Conservation (phyloP, 2,329 filamentous ascomycete species). For the Penicillium sp. region DNA sequence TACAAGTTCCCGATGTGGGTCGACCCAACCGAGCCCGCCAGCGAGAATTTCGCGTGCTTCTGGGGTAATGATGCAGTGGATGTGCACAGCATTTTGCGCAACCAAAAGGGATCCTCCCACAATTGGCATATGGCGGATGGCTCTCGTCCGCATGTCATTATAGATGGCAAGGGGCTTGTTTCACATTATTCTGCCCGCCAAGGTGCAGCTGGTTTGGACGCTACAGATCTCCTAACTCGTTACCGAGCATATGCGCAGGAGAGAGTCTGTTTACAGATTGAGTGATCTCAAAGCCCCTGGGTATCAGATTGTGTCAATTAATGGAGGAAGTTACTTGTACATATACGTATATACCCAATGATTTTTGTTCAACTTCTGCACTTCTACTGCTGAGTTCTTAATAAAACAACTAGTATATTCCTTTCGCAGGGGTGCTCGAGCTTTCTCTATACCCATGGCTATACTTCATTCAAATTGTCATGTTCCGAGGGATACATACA, state of each 20-base stretch:
- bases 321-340: neutral
- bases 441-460: neutral
- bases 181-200: conserved; percentile 54
- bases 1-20: conserved; percentile 51
- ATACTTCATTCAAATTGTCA: neutral
- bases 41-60: conserved; percentile 55
- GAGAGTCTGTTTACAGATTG: conserved; percentile 44
- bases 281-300: neutral
- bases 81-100: conserved; percentile 44
- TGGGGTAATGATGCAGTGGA: conserved; percentile 53
- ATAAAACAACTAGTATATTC: neutral
- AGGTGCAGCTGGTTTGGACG: conserved; percentile 43
- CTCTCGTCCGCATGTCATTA: conserved; percentile 38
- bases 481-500: neutral
- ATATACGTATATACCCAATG: conserved; percentile 1
- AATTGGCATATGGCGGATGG: conserved; percentile 38
- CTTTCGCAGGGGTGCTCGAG: neutral
- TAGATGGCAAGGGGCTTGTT: conserved; percentile 55
- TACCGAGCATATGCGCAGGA: conserved; percentile 55
- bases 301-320: neutral
- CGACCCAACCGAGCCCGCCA: conserved; percentile 52
- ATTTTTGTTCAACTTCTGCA: neutral
- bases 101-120: conserved; percentile 39
- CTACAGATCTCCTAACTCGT: conserved; percentile 54
- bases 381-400: neutral